Conservation (phyloP, 2,329 filamentous ascomycete species). For the Chrysoporthe cubensis region DNA sequence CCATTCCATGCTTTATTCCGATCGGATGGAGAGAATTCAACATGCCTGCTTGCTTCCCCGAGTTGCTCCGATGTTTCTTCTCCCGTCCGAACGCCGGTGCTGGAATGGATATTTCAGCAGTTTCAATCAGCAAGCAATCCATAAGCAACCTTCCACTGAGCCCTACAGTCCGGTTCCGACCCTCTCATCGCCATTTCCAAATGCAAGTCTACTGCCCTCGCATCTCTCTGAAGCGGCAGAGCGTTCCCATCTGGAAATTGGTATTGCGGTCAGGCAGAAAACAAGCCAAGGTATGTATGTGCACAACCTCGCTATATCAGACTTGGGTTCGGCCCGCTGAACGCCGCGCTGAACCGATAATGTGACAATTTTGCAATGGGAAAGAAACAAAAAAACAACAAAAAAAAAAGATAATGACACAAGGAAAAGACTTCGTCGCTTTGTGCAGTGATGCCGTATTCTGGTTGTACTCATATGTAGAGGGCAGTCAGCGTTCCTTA, state of each 20-base stretch:
- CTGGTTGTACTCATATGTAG: not conserved
- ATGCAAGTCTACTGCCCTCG: not conserved
- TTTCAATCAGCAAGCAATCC: not conserved
- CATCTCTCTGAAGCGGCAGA: not conserved
- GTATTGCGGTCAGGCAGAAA: not conserved
- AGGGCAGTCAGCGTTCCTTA: not conserved
- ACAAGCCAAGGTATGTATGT: not conserved
- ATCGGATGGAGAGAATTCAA: not conserved
- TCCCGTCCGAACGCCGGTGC: conserved; percentile 1
- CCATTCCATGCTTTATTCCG: not conserved
- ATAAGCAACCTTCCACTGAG: not conserved
- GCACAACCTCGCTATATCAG: not conserved
- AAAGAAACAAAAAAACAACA: not conserved
- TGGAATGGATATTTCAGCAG: not conserved
- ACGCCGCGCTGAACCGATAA: conserved; percentile 28
- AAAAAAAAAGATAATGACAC: conserved; percentile 1
- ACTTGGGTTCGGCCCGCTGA: conserved; percentile 16
- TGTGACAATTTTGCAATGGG: conserved; percentile 15
- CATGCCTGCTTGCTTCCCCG: not conserved
- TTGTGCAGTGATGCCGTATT: not conserved
- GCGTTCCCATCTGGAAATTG: not conserved
- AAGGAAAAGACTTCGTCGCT: conserved; percentile 23
- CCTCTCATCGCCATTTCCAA: conserved; percentile 7
- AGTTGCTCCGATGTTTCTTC: conserved; percentile 1
- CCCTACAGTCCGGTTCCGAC: not conserved